phyloP scores from a whole-genome alignment of 1,284 basidiomycete genomes.

The Leccinum fallax region DNA sequence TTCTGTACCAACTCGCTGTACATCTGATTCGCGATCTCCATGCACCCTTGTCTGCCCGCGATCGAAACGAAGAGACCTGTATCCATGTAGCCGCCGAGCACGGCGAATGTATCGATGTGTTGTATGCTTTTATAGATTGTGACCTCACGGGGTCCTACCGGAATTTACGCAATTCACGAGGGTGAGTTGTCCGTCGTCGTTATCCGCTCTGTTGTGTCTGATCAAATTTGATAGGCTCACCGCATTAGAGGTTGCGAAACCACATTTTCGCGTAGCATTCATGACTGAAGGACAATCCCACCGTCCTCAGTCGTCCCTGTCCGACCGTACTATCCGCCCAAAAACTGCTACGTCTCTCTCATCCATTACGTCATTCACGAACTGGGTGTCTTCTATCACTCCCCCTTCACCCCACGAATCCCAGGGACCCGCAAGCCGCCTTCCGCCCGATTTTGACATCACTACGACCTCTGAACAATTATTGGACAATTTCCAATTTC shows the following conservation, averaged over 20 bases:
- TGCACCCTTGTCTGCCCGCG: slow-evolving; percentile 65
- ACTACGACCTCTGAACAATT: slow-evolving; percentile 49
- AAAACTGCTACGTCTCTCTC: slow-evolving; percentile 40
- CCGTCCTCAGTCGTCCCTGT: slow-evolving; percentile 56
- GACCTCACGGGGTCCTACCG: slow-evolving; percentile 57
- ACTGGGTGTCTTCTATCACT: slow-evolving; percentile 29
- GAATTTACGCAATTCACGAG: slow-evolving; percentile 64
- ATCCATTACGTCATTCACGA: slow-evolving; percentile 47
- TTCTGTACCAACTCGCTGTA: slow-evolving; percentile 57
- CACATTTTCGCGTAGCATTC: slow-evolving; percentile 62
- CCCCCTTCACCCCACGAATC: slow-evolving; percentile 20
- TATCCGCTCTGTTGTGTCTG: neutral
- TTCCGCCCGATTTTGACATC: slow-evolving; percentile 44
- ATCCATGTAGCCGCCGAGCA: slow-evolving; percentile 93
- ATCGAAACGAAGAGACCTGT: slow-evolving; percentile 88
- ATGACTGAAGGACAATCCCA: slow-evolving; percentile 47
- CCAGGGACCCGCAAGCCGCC: slow-evolving; percentile 24
- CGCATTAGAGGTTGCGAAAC: slow-evolving; percentile 64
- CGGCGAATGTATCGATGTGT: slow-evolving; percentile 69
- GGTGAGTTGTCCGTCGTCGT: slow-evolving; percentile 43
- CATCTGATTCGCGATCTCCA: slow-evolving; percentile 69
- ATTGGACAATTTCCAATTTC: slow-evolving; percentile 53
- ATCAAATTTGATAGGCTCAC: slow-evolving; percentile 50
- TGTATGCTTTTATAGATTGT: slow-evolving; percentile 63
- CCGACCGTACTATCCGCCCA: slow-evolving; percentile 58